Conservation (phyloP, 495 filamentous ascomycete genomes). For the Haplographium delicatum region DNA sequence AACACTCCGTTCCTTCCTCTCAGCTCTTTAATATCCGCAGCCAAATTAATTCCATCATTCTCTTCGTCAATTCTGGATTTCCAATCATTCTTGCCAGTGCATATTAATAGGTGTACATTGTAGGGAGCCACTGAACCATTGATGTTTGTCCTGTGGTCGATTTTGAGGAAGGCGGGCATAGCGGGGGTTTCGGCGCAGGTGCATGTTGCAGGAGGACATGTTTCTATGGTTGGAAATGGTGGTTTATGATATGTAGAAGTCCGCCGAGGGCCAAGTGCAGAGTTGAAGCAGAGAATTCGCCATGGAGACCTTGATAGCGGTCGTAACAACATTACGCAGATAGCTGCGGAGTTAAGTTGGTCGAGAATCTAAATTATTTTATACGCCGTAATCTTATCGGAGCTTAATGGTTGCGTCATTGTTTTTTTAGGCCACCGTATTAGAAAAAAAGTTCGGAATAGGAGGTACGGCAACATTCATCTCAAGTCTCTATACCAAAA, state of each 20-base stretch:
- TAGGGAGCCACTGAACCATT: conserved; percentile 75
- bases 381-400: background rate
- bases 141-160: conserved; percentile 64
- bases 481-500: background rate
- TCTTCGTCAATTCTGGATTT: conserved; percentile 59
- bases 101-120: conserved; percentile 74
- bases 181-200: conserved; percentile 58
- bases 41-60: conserved; percentile 54
- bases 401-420: conserved; percentile 6
- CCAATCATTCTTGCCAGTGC: conserved; percentile 80
- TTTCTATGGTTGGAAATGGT: conserved; percentile 17
- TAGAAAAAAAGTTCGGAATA: conserved; percentile 5
- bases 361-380: background rate
- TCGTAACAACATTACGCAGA: conserved; percentile 18
- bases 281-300: background rate
- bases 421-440: background rate
- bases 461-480: conserved; percentile 2
- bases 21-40: conserved; percentile 62
- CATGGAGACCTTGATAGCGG: conserved; percentile 12
- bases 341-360: background rate
- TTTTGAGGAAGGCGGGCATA: conserved; percentile 64
- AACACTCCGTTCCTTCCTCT: conserved; percentile 61
- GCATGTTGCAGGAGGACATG: conserved; percentile 69
- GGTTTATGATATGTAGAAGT: background rate
- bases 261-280: background rate